Percentiles rank a stretch among this genome's conserved stretches.
These are phyloP conservation scores for Oidiodendron maius DNA, from an alignment of 495 filamentous ascomycete species.

Conservation along the genomic window DNA sequence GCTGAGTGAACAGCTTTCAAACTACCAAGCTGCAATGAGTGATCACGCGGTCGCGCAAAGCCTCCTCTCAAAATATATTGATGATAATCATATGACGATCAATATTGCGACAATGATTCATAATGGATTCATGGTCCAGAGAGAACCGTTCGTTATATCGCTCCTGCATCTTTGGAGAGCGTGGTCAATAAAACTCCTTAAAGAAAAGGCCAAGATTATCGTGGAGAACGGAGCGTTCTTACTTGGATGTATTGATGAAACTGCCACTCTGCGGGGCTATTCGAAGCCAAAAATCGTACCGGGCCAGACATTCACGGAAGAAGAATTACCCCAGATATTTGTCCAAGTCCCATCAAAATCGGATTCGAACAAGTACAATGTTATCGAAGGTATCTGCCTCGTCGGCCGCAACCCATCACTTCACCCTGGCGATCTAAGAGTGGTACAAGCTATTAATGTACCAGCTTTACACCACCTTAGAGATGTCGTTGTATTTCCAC, in stretches of 20 bases:
- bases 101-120: slow-evolving; percentile 66
- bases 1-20: slow-evolving; percentile 54
- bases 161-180: slow-evolving; percentile 70
- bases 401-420: slow-evolving; percentile 91
- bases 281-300: slow-evolving; percentile 26
- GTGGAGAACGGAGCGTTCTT: slow-evolving; percentile 81
- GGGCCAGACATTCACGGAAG: slow-evolving; percentile 23
- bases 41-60: slow-evolving; percentile 55
- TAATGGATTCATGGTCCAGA: slow-evolving; percentile 67
- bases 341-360: slow-evolving; percentile 61
- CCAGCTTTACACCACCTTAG: slow-evolving; percentile 66
- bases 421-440: slow-evolving; percentile 87
- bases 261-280: slow-evolving; percentile 65
- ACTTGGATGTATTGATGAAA: slow-evolving; percentile 88
- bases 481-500: slow-evolving; percentile 83
- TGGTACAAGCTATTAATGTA: slow-evolving; percentile 78
- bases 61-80: slow-evolving; percentile 68
- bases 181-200: slow-evolving; percentile 79
- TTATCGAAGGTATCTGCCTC: slow-evolving; percentile 75
- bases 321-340: slow-evolving; percentile 78
- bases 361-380: slow-evolving; percentile 39
- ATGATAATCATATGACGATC: slow-evolving; percentile 77
- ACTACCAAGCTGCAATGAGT: slow-evolving; percentile 62
- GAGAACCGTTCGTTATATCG: slow-evolving; percentile 78
- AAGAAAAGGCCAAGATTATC: slow-evolving; percentile 85